Percentiles rank a stretch among this genome's conserved stretches.
Evolutionary conservation across 805 yeast genomes (phyloP).

Genomic region (Myxozyma udenii): DNA sequence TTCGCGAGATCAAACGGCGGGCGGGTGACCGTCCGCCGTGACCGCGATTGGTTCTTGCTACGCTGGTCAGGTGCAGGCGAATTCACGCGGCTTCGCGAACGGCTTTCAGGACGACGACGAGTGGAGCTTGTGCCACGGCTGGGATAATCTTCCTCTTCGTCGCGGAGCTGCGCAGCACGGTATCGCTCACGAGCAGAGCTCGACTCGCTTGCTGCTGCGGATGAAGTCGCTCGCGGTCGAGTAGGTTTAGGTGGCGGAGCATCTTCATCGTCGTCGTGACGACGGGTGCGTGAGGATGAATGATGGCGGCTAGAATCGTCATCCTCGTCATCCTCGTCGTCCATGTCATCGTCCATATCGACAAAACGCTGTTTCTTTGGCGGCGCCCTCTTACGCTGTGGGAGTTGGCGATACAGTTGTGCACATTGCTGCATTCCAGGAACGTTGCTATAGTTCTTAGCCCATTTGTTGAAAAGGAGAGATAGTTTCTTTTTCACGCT

Average conservation of each 20-base stretch:
- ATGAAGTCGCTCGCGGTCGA: conserved; percentile 14
- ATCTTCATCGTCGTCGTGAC: not conserved
- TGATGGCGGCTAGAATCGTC: conserved; percentile 14
- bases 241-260: conserved; percentile 21
- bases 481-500: conserved; percentile 50
- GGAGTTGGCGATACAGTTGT: conserved; percentile 46
- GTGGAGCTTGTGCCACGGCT: not conserved
- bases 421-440: conserved; percentile 52
- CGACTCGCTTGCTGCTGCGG: not conserved
- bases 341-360: conserved; percentile 23
- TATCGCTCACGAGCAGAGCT: not conserved
- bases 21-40: not conserved
- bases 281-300: not conserved
- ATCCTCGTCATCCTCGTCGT: conserved; percentile 23
- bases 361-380: conserved; percentile 28
- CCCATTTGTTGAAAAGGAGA: conserved; percentile 65
- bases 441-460: conserved; percentile 50
- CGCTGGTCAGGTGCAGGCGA: not conserved
- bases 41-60: not conserved
- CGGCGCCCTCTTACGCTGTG: conserved; percentile 37
- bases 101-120: not conserved
- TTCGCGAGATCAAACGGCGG: conserved; percentile 44
- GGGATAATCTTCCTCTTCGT: not conserved
- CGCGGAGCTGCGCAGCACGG: not conserved
- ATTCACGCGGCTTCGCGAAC: not conserved